Percentiles rank a stretch among this genome's conserved stretches.
phyloP scores from a whole-genome alignment of 2,329 filamentous ascomycete species.

The Penicillium occitanis region DNA sequence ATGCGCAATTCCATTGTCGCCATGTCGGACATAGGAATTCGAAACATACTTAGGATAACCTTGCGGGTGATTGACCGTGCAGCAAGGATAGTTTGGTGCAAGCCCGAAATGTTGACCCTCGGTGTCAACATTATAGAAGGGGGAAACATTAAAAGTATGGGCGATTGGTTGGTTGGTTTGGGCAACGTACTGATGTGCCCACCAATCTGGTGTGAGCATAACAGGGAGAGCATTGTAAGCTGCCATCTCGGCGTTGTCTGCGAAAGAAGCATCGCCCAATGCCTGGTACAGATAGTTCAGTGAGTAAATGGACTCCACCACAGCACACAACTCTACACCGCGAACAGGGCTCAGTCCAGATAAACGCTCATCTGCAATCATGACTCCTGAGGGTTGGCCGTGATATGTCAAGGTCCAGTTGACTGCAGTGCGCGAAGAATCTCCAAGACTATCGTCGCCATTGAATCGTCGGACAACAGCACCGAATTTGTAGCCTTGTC shows the following conservation, averaged over 20 bases:
- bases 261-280: conserved; percentile 49
- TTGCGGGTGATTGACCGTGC: conserved; percentile 60
- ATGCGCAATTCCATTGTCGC: conserved; percentile 51
- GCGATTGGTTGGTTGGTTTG: conserved; percentile 56
- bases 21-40: conserved; percentile 48
- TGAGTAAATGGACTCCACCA: conserved; percentile 55
- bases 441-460: conserved; percentile 44
- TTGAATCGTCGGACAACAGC: conserved; percentile 50
- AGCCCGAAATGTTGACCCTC: conserved; percentile 53
- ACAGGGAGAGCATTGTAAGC: conserved; percentile 59
- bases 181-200: conserved; percentile 57
- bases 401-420: conserved; percentile 53
- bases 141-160: conserved; percentile 42
- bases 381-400: conserved; percentile 48
- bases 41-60: conserved; percentile 58
- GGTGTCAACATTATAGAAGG: conserved; percentile 52
- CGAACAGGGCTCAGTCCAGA: conserved; percentile 45
- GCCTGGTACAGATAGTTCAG: conserved; percentile 53
- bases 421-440: conserved; percentile 45
- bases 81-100: conserved; percentile 55
- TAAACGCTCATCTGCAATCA: conserved; percentile 53
- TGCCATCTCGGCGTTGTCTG: conserved; percentile 53
- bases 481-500: conserved; percentile 49
- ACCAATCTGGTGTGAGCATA: conserved; percentile 54
- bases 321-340: conserved; percentile 53